Evolutionary conservation across 495 filamentous ascomycete species (phyloP), one percentile per base, ranked within the genome.

Genomic region (Lophiostoma macrostomum): DNA sequence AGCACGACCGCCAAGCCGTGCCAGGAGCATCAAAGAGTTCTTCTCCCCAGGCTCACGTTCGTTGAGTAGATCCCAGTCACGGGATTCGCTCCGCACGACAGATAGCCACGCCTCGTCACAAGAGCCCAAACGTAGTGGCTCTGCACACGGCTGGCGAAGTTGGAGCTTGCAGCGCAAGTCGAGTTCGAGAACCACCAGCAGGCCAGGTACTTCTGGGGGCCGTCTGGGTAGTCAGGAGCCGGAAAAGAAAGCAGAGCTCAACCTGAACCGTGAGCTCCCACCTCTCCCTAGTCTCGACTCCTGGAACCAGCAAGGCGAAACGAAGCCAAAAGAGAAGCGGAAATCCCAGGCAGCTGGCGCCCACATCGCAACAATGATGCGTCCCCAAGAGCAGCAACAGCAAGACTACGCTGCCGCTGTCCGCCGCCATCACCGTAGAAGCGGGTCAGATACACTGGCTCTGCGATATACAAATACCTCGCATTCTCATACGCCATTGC

Each of bases 221-320:
- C 60, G 56, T 5, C 52, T 34, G 11, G 55, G 59, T 19, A 52
- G 50, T n/a, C 27, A 27, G 16, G 53, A 56, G 13, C 53, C 32
- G 18, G 40, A 50, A 47, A 59, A 31, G 27, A 64, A 65, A 47
- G 18, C 42, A 8, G 45, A 62, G 23, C 27, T 69, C 50, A 64
- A 73, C 46, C 63, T 73, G 22, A 73, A 73, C 50, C 61, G 71
- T 23, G 70, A 71, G 40, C 57, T 73, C 5, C 71, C 71, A 18
- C 71, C 71, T 8, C 45, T 73, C 11, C 71, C 71, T 1, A 64
- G 65, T 32, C 52, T 73, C 2, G 69, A 73, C 38, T 63, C 64
- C 30, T 71, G 67, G 68, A 46, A 59, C 28, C 38, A 61, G 40
- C 36, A 20, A 18, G 52, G 30, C 8, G 16, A 42, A 13, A 43